These are phyloP conservation scores for Paecilomyces sp. DNA, from an alignment of 2,329 filamentous ascomycete species.

Conservation along the genomic window DNA sequence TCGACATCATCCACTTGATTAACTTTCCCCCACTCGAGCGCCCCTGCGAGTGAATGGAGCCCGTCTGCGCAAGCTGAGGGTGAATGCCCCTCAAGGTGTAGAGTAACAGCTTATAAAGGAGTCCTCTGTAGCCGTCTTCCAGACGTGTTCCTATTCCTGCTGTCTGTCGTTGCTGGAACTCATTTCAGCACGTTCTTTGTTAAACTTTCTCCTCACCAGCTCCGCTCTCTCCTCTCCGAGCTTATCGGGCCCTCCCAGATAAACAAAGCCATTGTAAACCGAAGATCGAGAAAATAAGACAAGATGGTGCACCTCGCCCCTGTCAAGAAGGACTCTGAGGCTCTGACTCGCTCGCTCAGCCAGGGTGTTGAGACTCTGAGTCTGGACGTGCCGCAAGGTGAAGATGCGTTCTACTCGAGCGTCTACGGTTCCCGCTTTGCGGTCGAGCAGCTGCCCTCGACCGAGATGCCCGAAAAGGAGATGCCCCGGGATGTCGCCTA, in stretches of 20 bases:
- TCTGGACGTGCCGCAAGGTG: constrained; percentile 33
- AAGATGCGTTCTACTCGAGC: constrained; percentile 58
- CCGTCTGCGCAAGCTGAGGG: not conserved
- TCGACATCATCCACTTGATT: not conserved
- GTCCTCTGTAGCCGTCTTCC: not conserved
- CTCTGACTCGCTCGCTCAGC: constrained; percentile 25
- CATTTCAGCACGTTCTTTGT: not conserved
- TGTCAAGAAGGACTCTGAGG: constrained; percentile 29
- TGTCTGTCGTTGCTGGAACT: not conserved
- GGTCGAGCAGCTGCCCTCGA: constrained; percentile 66
- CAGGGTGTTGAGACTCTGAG: constrained; percentile 42
- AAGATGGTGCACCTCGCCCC: constrained; percentile 38
- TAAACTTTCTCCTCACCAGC: not conserved
- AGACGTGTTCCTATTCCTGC: not conserved
- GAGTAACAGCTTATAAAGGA: not conserved
- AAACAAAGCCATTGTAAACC: not conserved
- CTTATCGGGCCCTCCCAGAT: not conserved
- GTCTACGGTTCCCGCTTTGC: constrained; percentile 88
- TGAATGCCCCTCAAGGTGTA: not conserved
- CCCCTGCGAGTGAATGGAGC: not conserved
- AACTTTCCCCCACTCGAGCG: not conserved
- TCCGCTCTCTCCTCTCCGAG: not conserved
- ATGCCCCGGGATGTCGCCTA: constrained; percentile 95
- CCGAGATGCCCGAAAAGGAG: constrained; percentile 81
- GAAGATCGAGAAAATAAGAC: not conserved